phyloP scores from a whole-genome alignment of 2,329 filamentous ascomycete species.

The Truncatella angustata region DNA sequence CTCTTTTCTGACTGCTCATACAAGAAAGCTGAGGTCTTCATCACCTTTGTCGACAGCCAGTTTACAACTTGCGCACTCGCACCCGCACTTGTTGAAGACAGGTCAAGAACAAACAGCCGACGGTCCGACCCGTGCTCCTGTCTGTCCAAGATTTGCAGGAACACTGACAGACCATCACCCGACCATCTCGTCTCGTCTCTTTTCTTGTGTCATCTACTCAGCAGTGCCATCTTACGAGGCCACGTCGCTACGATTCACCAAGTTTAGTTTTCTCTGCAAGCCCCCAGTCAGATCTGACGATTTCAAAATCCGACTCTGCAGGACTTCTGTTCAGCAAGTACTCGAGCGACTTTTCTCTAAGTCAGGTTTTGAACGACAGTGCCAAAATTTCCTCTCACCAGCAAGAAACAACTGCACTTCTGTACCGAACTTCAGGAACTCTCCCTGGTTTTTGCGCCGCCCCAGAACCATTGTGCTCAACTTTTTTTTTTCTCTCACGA shows the following conservation, averaged over 20 bases:
- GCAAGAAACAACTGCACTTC: not conserved
- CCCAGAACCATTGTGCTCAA: too few species aligned
- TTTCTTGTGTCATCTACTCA: not conserved
- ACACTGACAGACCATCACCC: slow-evolving; percentile 3
- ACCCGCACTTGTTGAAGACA: not conserved
- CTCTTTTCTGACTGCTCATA: not conserved
- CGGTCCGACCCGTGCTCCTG: slow-evolving; percentile 8
- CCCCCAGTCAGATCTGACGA: too few species aligned
- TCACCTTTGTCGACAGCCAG: too few species aligned
- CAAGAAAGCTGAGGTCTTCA: too few species aligned
- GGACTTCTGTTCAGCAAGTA: not conserved
- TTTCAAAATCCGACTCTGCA: not conserved
- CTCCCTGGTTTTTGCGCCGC: not conserved
- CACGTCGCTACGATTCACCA: slow-evolving; percentile 10
- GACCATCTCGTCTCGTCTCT: not conserved
- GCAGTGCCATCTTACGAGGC: slow-evolving; percentile 6
- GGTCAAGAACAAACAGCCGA: slow-evolving; percentile 5
- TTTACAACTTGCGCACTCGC: not conserved
- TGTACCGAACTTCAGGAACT: not conserved
- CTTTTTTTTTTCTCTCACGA: too few species aligned
- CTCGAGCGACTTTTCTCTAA: not conserved
- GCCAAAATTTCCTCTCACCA: not conserved
- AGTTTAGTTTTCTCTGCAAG: too few species aligned
- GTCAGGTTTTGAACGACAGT: not conserved
- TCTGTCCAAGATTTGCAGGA: slow-evolving; percentile 2